phyloP scores from a whole-genome alignment of 805 yeast genomes.

The Wickerhamomyces tratensis region DNA sequence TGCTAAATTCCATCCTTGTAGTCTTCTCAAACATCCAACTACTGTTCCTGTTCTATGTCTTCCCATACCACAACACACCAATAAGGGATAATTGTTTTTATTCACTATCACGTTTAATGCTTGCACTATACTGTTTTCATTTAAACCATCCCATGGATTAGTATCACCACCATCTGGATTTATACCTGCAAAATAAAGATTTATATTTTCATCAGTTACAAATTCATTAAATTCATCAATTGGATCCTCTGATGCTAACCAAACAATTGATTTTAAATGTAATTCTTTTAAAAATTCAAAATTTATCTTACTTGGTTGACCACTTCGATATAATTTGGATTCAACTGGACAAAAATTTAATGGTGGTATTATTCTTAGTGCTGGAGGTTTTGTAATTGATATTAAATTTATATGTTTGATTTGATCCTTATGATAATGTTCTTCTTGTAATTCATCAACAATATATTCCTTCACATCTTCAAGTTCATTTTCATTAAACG shows the following conservation, averaged over 20 bases:
- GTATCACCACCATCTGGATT: conserved; percentile 67
- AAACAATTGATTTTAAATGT: conserved; percentile 68
- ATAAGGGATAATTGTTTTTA: conserved; percentile 67
- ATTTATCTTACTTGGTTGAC: conserved; percentile 92
- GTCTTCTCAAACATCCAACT: conserved; percentile 81
- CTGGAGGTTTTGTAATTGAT: conserved; percentile 43
- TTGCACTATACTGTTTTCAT: conserved; percentile 68
- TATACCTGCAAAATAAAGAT: conserved; percentile 74
- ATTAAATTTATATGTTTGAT: conserved; percentile 5
- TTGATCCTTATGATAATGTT: conserved; percentile 8
- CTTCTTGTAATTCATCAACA: conserved; percentile 23
- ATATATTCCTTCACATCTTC: conserved; percentile 14
- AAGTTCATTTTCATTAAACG: conserved; percentile 5
- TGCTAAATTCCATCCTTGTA: conserved; percentile 98
- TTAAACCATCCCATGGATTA: conserved; percentile 95
- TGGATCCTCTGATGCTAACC: conserved; percentile 97
- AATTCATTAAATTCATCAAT: conserved; percentile 79
- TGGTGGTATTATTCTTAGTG: conserved; percentile 78
- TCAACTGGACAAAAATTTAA: conserved; percentile 94
- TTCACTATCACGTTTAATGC: conserved; percentile 73
- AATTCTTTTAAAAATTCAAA: conserved; percentile 75
- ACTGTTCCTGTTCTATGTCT: conserved; percentile 96
- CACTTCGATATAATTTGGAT: conserved; percentile 74
- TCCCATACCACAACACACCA: conserved; percentile 98
- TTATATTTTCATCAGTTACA: conserved; percentile 62